Evolutionary conservation across 2,329 filamentous ascomycete species (phyloP), one percentile per base, ranked within the genome.

Genomic region (Epichloe brachyelytri): DNA sequence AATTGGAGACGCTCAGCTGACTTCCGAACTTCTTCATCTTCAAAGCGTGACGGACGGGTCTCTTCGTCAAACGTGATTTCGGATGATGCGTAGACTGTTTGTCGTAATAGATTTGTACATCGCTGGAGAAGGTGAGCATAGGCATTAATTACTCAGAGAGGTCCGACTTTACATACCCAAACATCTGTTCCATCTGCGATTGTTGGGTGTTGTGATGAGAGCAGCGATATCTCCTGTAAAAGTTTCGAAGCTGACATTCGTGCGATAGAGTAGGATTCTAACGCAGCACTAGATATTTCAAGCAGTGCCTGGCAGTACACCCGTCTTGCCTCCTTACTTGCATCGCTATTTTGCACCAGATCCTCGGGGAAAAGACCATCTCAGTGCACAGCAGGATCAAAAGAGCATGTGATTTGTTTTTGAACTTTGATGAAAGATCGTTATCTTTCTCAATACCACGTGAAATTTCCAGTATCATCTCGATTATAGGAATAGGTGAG

Each of bases 301-400:
- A 70, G 52, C 11, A 76, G 59, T 11, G 69, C 66, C 41, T 63
- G 54, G 41, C 68, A 72, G 37, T 71, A 65, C 3, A 62, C 59
- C 6, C 58, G 61, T 41, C 68, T 63, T 14, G 64, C 62, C 2
- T 62, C 55, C 3, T 59, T 57, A 15, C 61, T 58, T 15, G 55
- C 51, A 1, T 60, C 55, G 17, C 64, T 62, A 7, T 58, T 51
- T 8, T 61, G 55, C n/a, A 63, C 55, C 15, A 69, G 58, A 10
- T 61, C 61, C 20, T 63, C 63, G 19, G 64, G 62, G 12, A 58
- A 60, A 59, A 63, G 26, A 68, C 60, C 52, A 70, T 58, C 34
- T 76, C 71, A 19, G 63, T 65, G 47, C 71, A 75, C 12, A 75
- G 62, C 3, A 72, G 51, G 14, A 70, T 63, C 15, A 75, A 60